These are phyloP conservation scores for Cryptosporidium viatorum DNA, from an alignment of 169 alveolate genomes.

Conservation along the genomic window DNA sequence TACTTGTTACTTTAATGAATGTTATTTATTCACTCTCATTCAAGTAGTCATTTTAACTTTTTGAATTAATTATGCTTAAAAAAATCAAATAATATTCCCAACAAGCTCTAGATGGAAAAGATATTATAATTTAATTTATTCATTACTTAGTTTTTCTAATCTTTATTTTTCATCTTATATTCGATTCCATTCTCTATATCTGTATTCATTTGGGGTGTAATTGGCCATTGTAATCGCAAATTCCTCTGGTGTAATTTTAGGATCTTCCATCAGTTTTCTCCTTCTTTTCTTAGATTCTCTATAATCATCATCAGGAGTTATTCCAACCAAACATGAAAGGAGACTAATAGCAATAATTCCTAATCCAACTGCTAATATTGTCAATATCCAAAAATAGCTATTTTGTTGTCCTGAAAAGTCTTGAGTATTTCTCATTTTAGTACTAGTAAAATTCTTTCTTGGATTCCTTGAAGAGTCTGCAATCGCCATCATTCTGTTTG, in stretches of 20 bases:
- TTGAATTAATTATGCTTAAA: neutral
- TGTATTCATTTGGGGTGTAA: slow-evolving; percentile 53
- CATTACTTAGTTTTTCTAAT: neutral
- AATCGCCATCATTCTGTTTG: slow-evolving; percentile 9
- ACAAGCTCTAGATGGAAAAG: neutral
- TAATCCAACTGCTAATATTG: slow-evolving; percentile 38
- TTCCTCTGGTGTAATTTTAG: slow-evolving; percentile 62
- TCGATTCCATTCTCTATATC: slow-evolving; percentile 1
- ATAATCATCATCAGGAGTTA: slow-evolving; percentile 63
- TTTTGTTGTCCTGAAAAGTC: slow-evolving; percentile 52
- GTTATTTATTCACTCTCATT: neutral
- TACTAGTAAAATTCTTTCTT: neutral
- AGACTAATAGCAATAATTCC: slow-evolving; percentile 54
- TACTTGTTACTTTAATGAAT: neutral
- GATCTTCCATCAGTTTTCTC: slow-evolving; percentile 53
- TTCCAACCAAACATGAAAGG: slow-evolving; percentile 53
- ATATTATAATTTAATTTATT: neutral
- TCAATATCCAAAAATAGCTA: slow-evolving; percentile 59
- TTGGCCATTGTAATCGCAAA: slow-evolving; percentile 52
- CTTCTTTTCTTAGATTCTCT: slow-evolving; percentile 57
- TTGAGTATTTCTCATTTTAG: neutral
- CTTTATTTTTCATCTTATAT: neutral
- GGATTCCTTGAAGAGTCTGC: slow-evolving; percentile 62
- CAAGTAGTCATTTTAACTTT: neutral
- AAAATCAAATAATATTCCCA: neutral